A percentile compares a stretch with the other conserved stretches of the same genome.
phyloP scores from a whole-genome alignment of 805 yeast species.

The Teunomyces gatunensis region DNA sequence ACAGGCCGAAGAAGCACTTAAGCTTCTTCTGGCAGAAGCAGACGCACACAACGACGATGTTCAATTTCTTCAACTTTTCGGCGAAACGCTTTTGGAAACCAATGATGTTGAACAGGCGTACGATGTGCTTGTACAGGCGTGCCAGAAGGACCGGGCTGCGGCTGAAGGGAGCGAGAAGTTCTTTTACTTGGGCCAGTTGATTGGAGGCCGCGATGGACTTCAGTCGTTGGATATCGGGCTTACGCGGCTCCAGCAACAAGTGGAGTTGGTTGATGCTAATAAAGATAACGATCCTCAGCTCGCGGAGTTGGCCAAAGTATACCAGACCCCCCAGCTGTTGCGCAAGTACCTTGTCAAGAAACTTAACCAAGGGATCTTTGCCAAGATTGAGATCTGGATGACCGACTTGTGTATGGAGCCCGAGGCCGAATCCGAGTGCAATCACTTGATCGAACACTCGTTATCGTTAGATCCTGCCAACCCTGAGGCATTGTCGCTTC shows the following conservation, averaged over 20 bases:
- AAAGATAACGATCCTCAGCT: constrained; percentile 21
- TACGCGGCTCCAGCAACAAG: constrained; percentile 39
- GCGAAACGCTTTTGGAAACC: constrained; percentile 76
- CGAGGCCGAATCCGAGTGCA: constrained; percentile 81
- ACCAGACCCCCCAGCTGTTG: constrained; percentile 22
- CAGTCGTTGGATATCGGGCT: constrained; percentile 62
- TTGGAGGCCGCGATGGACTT: constrained; percentile 79
- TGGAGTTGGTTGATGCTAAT: constrained; percentile 30
- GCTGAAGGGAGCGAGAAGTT: constrained; percentile 73
- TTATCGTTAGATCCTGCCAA: constrained; percentile 56
- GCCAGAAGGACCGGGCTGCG: constrained; percentile 70
- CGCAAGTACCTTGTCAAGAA: constrained; percentile 47
- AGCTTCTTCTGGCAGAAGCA: constrained; percentile 40
- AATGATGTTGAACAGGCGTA: constrained; percentile 81
- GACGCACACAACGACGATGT: constrained; percentile 32
- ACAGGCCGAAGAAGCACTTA: constrained; percentile 55
- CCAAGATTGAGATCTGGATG: constrained; percentile 95
- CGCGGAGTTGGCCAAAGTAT: constrained; percentile 23
- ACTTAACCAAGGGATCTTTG: constrained; percentile 72
- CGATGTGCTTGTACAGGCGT: constrained; percentile 54
- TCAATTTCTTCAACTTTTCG: constrained; percentile 56
- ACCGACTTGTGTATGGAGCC: constrained; percentile 95
- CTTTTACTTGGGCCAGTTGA: constrained; percentile 84
- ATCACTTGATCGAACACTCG: constrained; percentile 63
- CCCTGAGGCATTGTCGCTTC: constrained; percentile 78